Evolutionary conservation across 192 early-diverging fungal genomes (phyloP).

Genomic region (Endogone sp.): DNA sequence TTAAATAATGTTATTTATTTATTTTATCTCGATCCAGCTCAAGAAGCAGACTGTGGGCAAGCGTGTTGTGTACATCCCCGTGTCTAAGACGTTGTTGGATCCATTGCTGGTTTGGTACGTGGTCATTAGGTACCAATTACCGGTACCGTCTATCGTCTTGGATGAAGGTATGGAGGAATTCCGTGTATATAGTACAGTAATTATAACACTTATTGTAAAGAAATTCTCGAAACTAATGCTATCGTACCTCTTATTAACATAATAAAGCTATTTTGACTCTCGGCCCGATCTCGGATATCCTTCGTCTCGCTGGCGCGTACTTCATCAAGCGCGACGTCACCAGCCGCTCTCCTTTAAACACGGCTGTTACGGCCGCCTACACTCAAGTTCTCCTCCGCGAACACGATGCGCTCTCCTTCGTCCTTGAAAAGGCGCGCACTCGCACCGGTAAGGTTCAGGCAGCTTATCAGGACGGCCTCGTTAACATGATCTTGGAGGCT

Average conservation of each 20-base stretch:
- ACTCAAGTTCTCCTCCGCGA: conserved; percentile 28
- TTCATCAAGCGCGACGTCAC: conserved; percentile 24
- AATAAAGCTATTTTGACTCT: conserved; percentile 22
- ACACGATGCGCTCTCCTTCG: conserved; percentile 23
- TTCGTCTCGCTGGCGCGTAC: conserved; percentile 28
- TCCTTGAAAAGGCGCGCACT: conserved; percentile 25
- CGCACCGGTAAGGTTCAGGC: conserved; percentile 26
- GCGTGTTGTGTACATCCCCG: conserved; percentile 34
- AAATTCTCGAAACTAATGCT: too few species aligned
- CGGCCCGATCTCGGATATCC: conserved; percentile 29
- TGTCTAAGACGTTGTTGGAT: conserved; percentile 28
- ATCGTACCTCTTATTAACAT: too few species aligned
- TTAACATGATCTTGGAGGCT: conserved; percentile 33
- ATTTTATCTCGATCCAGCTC: background rate
- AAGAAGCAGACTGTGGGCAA: conserved; percentile 23
- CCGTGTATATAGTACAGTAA: too few species aligned
- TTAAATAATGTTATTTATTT: background rate
- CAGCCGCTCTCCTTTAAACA: conserved; percentile 24
- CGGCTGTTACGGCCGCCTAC: conserved; percentile 28
- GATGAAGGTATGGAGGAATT: conserved; percentile 28
- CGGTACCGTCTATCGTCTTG: conserved; percentile 28
- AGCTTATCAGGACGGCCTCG: conserved; percentile 22
- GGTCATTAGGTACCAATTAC: conserved; percentile 24
- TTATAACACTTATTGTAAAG: too few species aligned
- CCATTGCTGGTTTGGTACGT: conserved; percentile 32